phyloP scores from a whole-genome alignment of 2,329 filamentous ascomycete genomes.

The Talaromyces sp. region DNA sequence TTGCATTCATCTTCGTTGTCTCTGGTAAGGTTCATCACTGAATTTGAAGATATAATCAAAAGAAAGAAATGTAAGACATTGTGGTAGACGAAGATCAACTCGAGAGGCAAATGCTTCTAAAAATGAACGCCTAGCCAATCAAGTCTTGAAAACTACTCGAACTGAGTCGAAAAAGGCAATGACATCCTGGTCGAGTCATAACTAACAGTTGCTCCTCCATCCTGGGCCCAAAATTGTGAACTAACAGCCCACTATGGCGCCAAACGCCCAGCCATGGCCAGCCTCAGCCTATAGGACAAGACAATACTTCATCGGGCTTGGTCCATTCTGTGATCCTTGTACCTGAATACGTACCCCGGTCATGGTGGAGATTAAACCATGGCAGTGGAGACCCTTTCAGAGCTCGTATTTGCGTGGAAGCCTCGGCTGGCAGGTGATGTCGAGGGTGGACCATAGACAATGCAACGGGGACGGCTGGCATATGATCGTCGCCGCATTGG shows the following conservation, averaged over 20 bases:
- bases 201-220: neutral
- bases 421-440: constrained; percentile 10
- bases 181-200: neutral
- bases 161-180: neutral
- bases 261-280: neutral
- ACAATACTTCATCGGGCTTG: neutral
- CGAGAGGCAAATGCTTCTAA: neutral
- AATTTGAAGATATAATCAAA: neutral
- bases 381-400: neutral
- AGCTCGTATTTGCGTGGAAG: neutral
- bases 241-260: neutral
- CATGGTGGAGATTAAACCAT: constrained; percentile 2
- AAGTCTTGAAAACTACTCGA: neutral
- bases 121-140: neutral
- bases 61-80: neutral
- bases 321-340: constrained; percentile 2
- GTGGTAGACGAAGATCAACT: neutral
- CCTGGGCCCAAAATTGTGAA: neutral
- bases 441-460: neutral
- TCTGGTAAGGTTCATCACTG: neutral
- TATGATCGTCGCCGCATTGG: constrained; percentile 6
- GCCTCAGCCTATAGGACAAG: neutral
- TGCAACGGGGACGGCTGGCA: constrained; percentile 8
- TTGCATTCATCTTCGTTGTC: neutral
- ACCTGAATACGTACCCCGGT: constrained; percentile 1